phyloP scores from a whole-genome alignment of 768 basidiomycete genomes.

The Calocybe cyanea region DNA sequence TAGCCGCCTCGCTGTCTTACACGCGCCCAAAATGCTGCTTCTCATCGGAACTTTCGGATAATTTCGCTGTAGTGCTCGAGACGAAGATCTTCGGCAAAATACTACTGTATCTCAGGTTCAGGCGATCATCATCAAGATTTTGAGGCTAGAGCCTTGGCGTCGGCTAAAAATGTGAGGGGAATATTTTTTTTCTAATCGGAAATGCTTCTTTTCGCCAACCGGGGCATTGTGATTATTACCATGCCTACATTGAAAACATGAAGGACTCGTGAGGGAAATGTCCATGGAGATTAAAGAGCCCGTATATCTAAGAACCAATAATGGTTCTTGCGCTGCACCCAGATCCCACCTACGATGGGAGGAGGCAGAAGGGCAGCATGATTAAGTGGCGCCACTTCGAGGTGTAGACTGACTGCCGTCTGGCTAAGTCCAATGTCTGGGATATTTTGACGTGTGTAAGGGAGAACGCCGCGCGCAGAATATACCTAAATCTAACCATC shows the following conservation, averaged over 20 bases:
- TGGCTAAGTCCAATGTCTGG: background rate
- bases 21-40: slow-evolving; percentile 1
- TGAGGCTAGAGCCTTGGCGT: background rate
- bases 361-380: no score
- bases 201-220: background rate
- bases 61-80: background rate
- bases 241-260: slow-evolving; percentile 8
- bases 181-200: background rate
- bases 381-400: no score
- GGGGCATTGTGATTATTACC: slow-evolving; percentile 8
- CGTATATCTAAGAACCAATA: background rate
- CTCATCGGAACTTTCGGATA: slow-evolving; percentile 6
- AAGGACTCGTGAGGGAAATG: background rate
- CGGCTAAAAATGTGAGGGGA: no score
- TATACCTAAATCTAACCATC: no score
- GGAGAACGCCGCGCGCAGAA: background rate
- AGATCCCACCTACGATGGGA: no score
- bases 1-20: background rate
- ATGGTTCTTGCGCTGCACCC: background rate
- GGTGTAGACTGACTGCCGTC: no score
- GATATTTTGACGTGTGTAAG: slow-evolving; percentile 6
- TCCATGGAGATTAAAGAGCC: slow-evolving; percentile 4
- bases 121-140: background rate
- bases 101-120: background rate
- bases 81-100: slow-evolving; percentile 5